Conservation (phyloP, 23 red algal species). For the Gracilaria caudata region DNA sequence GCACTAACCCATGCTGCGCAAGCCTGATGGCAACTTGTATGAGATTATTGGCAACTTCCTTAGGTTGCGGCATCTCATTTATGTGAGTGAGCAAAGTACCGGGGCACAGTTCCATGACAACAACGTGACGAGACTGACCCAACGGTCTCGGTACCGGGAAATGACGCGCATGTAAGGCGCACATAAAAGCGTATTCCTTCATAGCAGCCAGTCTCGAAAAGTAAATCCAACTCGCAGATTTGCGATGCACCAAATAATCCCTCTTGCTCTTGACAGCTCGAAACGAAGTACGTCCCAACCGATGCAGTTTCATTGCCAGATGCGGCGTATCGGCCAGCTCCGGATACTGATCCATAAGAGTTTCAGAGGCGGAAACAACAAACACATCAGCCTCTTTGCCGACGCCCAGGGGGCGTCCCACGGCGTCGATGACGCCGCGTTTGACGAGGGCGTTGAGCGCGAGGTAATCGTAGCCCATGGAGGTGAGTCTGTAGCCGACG, state of each 20-base stretch:
- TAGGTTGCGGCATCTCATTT: constrained; percentile 31
- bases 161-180: constrained; percentile 70
- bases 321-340: constrained; percentile 50
- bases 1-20: constrained; percentile 76
- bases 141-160: constrained; percentile 91
- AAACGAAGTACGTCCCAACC: constrained; percentile 94
- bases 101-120: constrained; percentile 82
- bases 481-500: constrained; percentile 92
- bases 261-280: constrained; percentile 86
- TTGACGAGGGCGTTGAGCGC: constrained; percentile 86
- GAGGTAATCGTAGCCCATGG: constrained; percentile 94
- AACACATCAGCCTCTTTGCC: constrained; percentile 99
- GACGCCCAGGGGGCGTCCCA: constrained; percentile 83
- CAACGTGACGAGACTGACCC: constrained; percentile 84
- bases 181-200: constrained; percentile 88
- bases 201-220: constrained; percentile 88
- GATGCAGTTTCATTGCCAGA: constrained; percentile 94
- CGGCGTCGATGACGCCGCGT: constrained; percentile 71
- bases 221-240: constrained; percentile 92
- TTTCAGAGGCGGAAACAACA: constrained; percentile 42
- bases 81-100: constrained; percentile 74
- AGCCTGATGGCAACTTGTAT: constrained; percentile 55
- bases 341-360: constrained; percentile 48
- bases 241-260: constrained; percentile 84
- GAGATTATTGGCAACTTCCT: constrained; percentile 26